These are phyloP conservation scores for Eucalyptus curtisii DNA, from an alignment of 345 rosid genomes.

Conservation along the genomic window DNA sequence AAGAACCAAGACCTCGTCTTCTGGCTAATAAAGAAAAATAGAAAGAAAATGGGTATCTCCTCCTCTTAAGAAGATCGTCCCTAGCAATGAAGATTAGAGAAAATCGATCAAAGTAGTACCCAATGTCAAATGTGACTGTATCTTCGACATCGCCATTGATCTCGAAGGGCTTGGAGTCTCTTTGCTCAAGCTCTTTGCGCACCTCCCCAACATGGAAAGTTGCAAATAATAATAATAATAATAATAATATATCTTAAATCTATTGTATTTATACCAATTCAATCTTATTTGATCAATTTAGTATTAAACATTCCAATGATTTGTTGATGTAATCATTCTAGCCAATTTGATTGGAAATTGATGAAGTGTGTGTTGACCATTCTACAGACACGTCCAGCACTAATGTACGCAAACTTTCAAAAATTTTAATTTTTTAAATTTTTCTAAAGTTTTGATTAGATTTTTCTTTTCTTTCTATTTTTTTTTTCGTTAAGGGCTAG, in stretches of 20 bases:
- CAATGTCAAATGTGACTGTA: background rate
- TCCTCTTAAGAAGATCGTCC: background rate
- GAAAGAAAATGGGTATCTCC: background rate
- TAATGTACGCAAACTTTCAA: no score
- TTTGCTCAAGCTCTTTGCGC: background rate
- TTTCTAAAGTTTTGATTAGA: no score
- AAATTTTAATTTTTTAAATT: no score
- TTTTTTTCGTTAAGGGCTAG: background rate
- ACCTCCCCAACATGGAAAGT: background rate
- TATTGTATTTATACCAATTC: no score
- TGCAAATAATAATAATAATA: no score
- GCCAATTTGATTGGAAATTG: background rate
- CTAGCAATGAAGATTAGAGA: background rate
- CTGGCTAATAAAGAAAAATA: background rate
- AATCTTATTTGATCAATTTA: no score
- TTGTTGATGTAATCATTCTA: no score
- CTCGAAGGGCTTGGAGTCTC: background rate
- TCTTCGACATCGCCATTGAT: background rate
- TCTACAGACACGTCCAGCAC: background rate
- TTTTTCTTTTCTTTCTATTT: no score
- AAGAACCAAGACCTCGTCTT: background rate
- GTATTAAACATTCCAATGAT: no score
- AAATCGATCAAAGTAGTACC: background rate
- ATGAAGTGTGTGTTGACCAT: fast-evolving
- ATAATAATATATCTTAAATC: no score